A percentile compares a stretch with the other conserved stretches of the same genome.
phyloP scores from a whole-genome alignment of 176 grass and related monocot species.

The Avena sativa region DNA sequence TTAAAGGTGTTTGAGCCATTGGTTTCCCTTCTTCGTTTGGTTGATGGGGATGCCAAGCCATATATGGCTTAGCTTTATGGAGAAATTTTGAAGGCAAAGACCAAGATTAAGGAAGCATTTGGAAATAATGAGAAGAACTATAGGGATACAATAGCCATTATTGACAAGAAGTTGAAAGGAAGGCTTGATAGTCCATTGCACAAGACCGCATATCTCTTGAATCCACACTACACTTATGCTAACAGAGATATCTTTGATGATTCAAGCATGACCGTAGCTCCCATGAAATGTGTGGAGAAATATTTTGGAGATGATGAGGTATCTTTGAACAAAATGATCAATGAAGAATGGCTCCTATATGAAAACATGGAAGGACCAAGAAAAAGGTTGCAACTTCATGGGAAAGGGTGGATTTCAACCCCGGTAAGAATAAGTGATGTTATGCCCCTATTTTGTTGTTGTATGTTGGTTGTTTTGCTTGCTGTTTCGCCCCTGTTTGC shows the following conservation, averaged over 20 bases:
- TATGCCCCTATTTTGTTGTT: no score
- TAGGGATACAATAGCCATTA: not conserved
- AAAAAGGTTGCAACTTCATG: no score
- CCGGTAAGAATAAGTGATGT: not conserved
- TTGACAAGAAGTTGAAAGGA: not conserved
- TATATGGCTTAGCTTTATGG: not conserved
- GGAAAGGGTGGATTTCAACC: no score
- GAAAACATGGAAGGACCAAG: no score
- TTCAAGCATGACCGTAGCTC: no score
- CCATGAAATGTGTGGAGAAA: no score
- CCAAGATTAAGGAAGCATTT: not conserved
- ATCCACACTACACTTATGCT: not conserved
- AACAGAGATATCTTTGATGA: no score
- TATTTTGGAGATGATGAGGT: no score
- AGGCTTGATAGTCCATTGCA: not conserved
- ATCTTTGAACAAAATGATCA: no score
- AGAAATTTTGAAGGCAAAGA: not conserved
- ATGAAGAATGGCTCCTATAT: no score
- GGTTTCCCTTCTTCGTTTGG: not conserved
- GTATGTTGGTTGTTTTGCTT: no score
- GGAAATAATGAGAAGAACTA: not conserved
- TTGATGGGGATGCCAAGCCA: not conserved
- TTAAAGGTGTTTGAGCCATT: constrained; percentile 4
- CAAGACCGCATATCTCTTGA: not conserved
- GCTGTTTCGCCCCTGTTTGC: no score